A percentile compares a stretch with the other conserved stretches of the same genome.
Evolutionary conservation across 768 basidiomycete genomes (phyloP).

Genomic region (Pluteus cervinus): DNA sequence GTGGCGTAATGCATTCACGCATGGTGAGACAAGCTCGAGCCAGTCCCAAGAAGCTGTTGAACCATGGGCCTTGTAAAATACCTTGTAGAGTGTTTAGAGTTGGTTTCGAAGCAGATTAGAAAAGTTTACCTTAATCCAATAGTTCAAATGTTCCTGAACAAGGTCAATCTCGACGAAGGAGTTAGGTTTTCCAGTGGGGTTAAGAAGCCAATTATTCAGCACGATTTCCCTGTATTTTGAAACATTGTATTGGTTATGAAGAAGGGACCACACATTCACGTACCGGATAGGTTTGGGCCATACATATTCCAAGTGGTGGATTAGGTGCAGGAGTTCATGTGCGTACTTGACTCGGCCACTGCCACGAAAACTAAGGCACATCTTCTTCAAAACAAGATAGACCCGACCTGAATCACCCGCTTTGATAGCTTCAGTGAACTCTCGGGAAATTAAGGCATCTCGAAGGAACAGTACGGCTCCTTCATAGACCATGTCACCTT

Average conservation of each 20-base stretch:
- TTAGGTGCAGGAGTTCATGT: no score
- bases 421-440: no score
- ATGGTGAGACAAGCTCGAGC: slow-evolving; percentile 18
- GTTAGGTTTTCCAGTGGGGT: slow-evolving; percentile 8
- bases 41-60: slow-evolving; percentile 20
- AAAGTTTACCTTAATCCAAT: slow-evolving; percentile 16
- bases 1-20: slow-evolving; percentile 16
- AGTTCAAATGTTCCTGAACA: slow-evolving; percentile 16
- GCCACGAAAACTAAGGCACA: no score
- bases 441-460: slow-evolving; percentile 19
- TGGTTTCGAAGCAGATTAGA: no score
- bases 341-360: no score
- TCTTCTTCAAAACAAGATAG: no score
- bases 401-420: no score
- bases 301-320: no score
- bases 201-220: slow-evolving; percentile 20
- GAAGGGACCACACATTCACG: no score
- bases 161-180: slow-evolving; percentile 21
- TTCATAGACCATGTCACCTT: slow-evolving; percentile 22
- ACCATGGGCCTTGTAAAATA: slow-evolving; percentile 19
- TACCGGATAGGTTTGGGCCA: no score
- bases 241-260: neutral
- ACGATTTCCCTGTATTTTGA: slow-evolving; percentile 12
- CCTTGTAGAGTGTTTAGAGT: slow-evolving; percentile 4
- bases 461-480: slow-evolving; percentile 21